phyloP scores from a whole-genome alignment of 371 early-diverging fungal genomes.

The Mucor piriformis region DNA sequence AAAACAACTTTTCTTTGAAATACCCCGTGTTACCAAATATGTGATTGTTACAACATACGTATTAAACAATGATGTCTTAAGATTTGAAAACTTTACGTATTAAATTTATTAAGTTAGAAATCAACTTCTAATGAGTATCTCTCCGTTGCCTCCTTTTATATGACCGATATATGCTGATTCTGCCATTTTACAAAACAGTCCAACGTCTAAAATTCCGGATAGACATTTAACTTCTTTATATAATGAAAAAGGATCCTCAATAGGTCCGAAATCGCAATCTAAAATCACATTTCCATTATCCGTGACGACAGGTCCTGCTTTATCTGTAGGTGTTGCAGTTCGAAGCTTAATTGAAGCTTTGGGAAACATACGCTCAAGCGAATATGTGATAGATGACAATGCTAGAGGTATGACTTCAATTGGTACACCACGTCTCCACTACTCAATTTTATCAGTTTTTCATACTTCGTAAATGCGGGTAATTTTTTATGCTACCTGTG shows the following conservation, averaged over 20 bases:
- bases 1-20: no score
- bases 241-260: constrained; percentile 56
- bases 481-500: constrained; percentile 73
- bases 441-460: neutral
- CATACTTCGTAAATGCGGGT: no score
- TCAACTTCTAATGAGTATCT: neutral
- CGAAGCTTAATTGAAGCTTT: constrained; percentile 59
- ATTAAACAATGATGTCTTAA: no score
- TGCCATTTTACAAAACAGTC: constrained; percentile 87
- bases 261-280: constrained; percentile 83
- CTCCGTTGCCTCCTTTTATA: neutral
- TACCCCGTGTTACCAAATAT: no score
- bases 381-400: constrained; percentile 22
- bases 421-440: constrained; percentile 88
- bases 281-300: constrained; percentile 91
- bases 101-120: neutral
- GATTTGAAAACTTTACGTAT: no score
- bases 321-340: constrained; percentile 72
- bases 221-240: constrained; percentile 67
- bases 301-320: constrained; percentile 94
- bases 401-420: constrained; percentile 89
- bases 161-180: constrained; percentile 81
- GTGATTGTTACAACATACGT: no score
- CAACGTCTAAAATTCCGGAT: constrained; percentile 91
- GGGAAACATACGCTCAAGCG: constrained; percentile 27